phyloP scores from a whole-genome alignment of 345 rosid genomes.

The Eucalyptus coolabah region DNA sequence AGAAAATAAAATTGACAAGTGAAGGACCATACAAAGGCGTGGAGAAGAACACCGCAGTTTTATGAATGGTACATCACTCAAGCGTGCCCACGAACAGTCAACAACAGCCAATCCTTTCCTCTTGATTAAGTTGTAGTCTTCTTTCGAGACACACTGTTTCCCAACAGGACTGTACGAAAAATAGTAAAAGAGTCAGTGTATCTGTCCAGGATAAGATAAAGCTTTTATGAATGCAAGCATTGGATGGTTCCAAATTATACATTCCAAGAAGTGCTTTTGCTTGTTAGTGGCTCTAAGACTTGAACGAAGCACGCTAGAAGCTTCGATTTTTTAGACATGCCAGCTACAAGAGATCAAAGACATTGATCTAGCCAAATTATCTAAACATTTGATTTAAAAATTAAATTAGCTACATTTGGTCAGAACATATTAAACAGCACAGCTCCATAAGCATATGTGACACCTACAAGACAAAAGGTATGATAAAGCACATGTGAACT shows the following conservation, averaged over 20 bases:
- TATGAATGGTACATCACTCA: slow-evolving; percentile 85
- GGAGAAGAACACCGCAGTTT: slow-evolving; percentile 90
- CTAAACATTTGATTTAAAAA: neutral
- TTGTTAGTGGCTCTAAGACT: neutral
- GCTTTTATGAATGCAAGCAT: neutral
- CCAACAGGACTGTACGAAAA: slow-evolving; percentile 73
- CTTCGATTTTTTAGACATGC: neutral
- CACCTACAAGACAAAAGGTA: neutral
- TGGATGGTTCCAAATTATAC: neutral
- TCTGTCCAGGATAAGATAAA: neutral
- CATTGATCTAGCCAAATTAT: neutral
- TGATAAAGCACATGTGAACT: neutral
- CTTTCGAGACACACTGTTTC: slow-evolving; percentile 73
- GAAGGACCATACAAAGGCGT: slow-evolving; percentile 65
- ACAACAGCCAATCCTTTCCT: slow-evolving; percentile 93
- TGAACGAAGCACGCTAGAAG: neutral
- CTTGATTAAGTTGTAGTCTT: slow-evolving; percentile 63
- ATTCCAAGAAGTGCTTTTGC: neutral
- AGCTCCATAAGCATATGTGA: neutral
- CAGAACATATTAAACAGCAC: neutral
- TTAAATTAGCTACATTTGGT: neutral
- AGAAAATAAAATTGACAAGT: neutral
- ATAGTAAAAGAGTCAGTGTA: neutral
- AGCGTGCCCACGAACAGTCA: slow-evolving; percentile 97
- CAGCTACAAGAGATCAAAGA: neutral